Base-by-base conservation (phyloP, 2,329 filamentous ascomycete species). In the Talaromyces sp. region DNA sequence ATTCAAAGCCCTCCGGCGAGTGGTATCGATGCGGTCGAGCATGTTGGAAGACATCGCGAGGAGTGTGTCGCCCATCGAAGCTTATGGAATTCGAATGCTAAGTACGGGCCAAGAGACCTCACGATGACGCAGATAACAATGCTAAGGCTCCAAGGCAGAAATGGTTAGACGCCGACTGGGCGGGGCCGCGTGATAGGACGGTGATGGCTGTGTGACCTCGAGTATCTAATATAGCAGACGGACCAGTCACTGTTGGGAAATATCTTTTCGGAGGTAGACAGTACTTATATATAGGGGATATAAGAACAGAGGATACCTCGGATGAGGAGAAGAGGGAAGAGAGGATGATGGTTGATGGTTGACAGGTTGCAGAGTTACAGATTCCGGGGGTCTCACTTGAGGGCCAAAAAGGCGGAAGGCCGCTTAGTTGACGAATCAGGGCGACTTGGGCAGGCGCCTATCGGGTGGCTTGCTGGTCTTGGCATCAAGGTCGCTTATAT, bases 1-100 rank as follows among this genome's bases (percentile, higher is more conserved):
- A 72, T 80, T 75, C 51, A 82, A 72, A 60, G 80, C 73, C 72
- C 75, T 78, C 64, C 76, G 75, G 68, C 79, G 79, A 66, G 74
- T 71, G 61, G 71, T 70, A 67, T 76, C 75, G 64, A 82, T 73
- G 79, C 82, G 82, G 45, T 65, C 75, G 72, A 68, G 65, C 65
- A 67, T 67, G 68, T 58, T 64, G 64, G 66, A 63, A 34, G 58
- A 49, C 61, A 61, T 61, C 3, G 43, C 36, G 45, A 29, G n/a
- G 63, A 56, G 53, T 7, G 29, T 15, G 31, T 38, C 17, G 27
- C 27, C 22, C 53, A n/a, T 59, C 56, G 56, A 56, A 56, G 19
- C n/a, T 5, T 29, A 45, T 59, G 38, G 56, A 59, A 59, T 17
- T 17, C 31, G 54, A 27, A 38, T 36, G 54, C 54, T 58, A 40